Evolutionary conservation across 768 basidiomycete species (phyloP), one percentile per base, ranked within the genome.

Genomic region (Xerocomus potaroensis): DNA sequence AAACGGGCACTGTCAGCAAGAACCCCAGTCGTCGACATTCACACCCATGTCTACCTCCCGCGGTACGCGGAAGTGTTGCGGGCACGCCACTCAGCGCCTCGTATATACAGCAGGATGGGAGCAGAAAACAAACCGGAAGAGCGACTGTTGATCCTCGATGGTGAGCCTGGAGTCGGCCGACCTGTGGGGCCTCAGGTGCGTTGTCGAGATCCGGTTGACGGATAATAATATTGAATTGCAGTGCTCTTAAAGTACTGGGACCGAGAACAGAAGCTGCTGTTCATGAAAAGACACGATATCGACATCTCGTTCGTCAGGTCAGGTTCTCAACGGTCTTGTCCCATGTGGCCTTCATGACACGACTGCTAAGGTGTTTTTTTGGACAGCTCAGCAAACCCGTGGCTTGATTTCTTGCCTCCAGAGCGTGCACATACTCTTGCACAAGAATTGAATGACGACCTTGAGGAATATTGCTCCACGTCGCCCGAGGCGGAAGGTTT

Each of bases 11-110:
- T 56, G 33, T 61, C 51, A 45, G 33, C 49, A 29, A 62, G 53
- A 32, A 54, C 56, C 24, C 70, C 80, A 2, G 67, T 88, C 35
- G 79, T 93, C 36, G 91, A 93, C 69, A 72, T 93, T 26, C 91
- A 93, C 71, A 88, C 87, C 4, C 91, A 93, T 53, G 78, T 91
- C 33, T 93, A 90, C 60, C 76, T 90, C 16, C 87, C 89, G 2
- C 76, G 86, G 27, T 92, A 93, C 64, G 79, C 82, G 16, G 70
- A 81, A 0, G 67, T 90, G 41, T 71, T 92, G 37, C 77, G 87
- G 33, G 71, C 78, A 27, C 78, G 91, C 33, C 65, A 76, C 3
- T 62, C 69, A 14, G 84, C 80, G 2, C 88, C 90, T 19, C 76
- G 81, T 32, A 89, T 91, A 53, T 73, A 85, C 48, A 68, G 70